These are phyloP conservation scores for Blastocystis hominis DNA, from an alignment of 352 stramenopile genomes.

Conservation along the genomic window DNA sequence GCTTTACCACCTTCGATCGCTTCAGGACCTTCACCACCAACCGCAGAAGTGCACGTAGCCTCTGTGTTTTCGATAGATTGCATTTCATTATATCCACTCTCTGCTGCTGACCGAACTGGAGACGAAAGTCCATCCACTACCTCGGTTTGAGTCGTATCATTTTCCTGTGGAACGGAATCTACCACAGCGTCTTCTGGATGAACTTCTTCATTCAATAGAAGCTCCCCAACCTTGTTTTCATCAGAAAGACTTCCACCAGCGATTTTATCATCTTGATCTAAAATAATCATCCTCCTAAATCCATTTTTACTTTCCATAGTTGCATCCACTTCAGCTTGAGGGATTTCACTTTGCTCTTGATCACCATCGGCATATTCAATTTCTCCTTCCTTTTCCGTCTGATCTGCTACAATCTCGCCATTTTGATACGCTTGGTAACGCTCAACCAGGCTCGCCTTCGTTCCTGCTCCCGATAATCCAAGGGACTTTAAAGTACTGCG, in stretches of 20 bases:
- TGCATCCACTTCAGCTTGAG: background rate
- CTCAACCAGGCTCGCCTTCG: conserved; percentile 26
- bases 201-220: background rate
- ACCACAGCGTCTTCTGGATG: background rate
- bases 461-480: conserved; percentile 32
- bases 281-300: too few relatives aligned
- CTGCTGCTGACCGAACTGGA: background rate
- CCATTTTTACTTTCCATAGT: too few relatives aligned
- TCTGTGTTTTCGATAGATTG: background rate
- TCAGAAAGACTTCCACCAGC: background rate
- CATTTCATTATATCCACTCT: background rate
- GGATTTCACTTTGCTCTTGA: background rate
- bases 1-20: too few relatives aligned
- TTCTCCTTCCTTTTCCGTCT: background rate
- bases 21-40: background rate
- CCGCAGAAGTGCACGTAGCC: background rate
- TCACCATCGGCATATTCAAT: background rate
- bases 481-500: background rate
- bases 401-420: background rate
- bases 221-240: background rate
- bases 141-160: background rate
- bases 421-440: conserved; percentile 9
- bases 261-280: background rate
- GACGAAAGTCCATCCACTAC: background rate
- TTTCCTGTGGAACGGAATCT: background rate